Conservation (phyloP, 2,329 filamentous ascomycete genomes). For the Rhytidhysteron rufulum region DNA sequence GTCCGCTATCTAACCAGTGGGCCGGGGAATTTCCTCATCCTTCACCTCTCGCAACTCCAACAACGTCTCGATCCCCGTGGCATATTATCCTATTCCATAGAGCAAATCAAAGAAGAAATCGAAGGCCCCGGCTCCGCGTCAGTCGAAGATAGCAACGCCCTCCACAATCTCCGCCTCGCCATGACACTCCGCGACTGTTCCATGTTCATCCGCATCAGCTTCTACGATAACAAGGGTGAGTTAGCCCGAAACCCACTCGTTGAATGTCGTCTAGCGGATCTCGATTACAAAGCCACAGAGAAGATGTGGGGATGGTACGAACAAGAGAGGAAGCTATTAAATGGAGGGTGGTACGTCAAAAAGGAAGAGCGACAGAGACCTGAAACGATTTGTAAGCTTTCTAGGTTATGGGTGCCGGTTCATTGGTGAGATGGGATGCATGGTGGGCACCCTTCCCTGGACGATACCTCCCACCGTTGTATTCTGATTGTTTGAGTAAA, state of each 20-base stretch:
- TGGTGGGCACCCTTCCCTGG: too few relatives aligned
- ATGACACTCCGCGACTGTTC: constrained; percentile 49
- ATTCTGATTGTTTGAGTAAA: too few relatives aligned
- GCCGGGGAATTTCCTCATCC: constrained; percentile 33
- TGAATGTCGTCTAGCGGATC: constrained; percentile 42
- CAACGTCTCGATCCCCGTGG: constrained; percentile 35
- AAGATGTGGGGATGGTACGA: constrained; percentile 40
- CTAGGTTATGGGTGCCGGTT: too few relatives aligned
- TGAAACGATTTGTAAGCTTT: background rate
- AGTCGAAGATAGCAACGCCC: background rate
- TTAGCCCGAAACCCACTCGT: too few relatives aligned
- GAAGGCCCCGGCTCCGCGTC: constrained; percentile 5
- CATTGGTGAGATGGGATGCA: too few relatives aligned
- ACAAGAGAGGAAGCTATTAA: constrained; percentile 36
- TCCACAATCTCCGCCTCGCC: constrained; percentile 16
- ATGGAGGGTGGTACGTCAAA: constrained; percentile 38
- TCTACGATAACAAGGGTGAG: background rate
- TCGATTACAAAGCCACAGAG: constrained; percentile 43
- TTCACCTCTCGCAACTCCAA: constrained; percentile 35
- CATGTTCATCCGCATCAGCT: constrained; percentile 34
- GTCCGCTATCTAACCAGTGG: constrained; percentile 23
- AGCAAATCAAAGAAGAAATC: constrained; percentile 1
- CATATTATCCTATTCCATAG: constrained; percentile 19
- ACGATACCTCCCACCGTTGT: too few relatives aligned
- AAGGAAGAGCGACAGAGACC: constrained; percentile 1